Conservation (phyloP, 768 basidiomycete genomes). For the Rhodocollybia butyracea region DNA sequence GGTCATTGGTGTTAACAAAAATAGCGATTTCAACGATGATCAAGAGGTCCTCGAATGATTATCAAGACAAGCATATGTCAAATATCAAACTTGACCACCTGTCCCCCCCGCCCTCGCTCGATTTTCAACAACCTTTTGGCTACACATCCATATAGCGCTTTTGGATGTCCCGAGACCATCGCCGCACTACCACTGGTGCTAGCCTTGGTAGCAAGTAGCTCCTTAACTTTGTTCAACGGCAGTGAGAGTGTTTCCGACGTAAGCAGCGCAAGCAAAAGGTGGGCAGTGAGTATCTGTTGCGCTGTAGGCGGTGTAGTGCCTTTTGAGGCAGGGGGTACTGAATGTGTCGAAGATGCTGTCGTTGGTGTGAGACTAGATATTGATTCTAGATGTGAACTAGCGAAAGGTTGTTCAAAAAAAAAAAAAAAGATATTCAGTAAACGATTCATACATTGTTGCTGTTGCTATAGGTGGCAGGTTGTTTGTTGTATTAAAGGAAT, state of each 20-base stretch:
- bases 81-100: slow-evolving; percentile 70
- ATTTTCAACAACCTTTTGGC: slow-evolving; percentile 77
- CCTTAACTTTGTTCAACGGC: slow-evolving; percentile 62
- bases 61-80: slow-evolving; percentile 17
- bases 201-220: slow-evolving; percentile 44
- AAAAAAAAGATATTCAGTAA: slow-evolving; percentile 4
- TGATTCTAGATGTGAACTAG: slow-evolving; percentile 55
- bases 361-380: slow-evolving; percentile 49
- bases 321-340: slow-evolving; percentile 43
- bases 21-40: too few species aligned
- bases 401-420: neutral
- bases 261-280: slow-evolving; percentile 60
- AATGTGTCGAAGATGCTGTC: slow-evolving; percentile 54
- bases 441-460: slow-evolving; percentile 54
- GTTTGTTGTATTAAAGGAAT: slow-evolving; percentile 33
- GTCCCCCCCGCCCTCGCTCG: slow-evolving; percentile 71
- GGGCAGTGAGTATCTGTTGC: slow-evolving; percentile 71
- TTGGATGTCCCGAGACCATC: slow-evolving; percentile 21
- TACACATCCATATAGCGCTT: slow-evolving; percentile 75
- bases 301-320: slow-evolving; percentile 40
- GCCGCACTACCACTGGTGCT: slow-evolving; percentile 28
- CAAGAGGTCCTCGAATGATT: too few species aligned
- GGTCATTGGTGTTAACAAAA: too few species aligned
- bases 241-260: slow-evolving; percentile 52
- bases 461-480: slow-evolving; percentile 48